Conservation (phyloP, 2,329 filamentous ascomycete genomes). For the Daldinia sp. region DNA sequence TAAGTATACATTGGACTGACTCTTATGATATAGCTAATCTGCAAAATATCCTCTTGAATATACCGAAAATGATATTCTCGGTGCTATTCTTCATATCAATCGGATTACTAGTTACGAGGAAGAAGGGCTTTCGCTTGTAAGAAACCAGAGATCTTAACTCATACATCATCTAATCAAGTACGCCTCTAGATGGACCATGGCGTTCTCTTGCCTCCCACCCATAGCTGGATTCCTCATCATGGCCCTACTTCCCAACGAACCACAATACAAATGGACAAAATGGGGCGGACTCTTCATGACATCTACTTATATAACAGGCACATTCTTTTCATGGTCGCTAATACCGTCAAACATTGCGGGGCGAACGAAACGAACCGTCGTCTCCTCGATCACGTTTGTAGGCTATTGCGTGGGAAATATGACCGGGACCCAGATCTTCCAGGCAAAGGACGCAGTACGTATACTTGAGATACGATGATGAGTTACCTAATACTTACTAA, state of each 20-base stretch:
- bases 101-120: constrained; percentile 49
- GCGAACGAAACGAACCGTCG: constrained; percentile 60
- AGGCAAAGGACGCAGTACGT: constrained; percentile 54
- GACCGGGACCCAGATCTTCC: constrained; percentile 61
- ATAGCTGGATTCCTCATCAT: constrained; percentile 54
- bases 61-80: constrained; percentile 51
- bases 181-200: constrained; percentile 52
- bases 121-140: constrained; percentile 52
- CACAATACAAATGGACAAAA: constrained; percentile 53
- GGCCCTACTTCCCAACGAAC: constrained; percentile 52
- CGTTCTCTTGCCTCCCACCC: constrained; percentile 51
- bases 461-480: background rate
- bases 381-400: constrained; percentile 59
- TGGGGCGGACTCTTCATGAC: constrained; percentile 54
- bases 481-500: constrained; percentile 9
- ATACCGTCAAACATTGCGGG: constrained; percentile 61
- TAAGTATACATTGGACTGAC: constrained; percentile 5
- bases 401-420: constrained; percentile 63
- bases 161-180: constrained; percentile 1
- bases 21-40: constrained; percentile 47
- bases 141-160: constrained; percentile 3
- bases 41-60: constrained; percentile 53
- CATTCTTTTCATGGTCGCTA: constrained; percentile 53
- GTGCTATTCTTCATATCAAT: constrained; percentile 52
- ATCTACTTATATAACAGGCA: constrained; percentile 49